phyloP scores from a whole-genome alignment of 176 grass and related monocot genomes.

The Triticum monococcum region DNA sequence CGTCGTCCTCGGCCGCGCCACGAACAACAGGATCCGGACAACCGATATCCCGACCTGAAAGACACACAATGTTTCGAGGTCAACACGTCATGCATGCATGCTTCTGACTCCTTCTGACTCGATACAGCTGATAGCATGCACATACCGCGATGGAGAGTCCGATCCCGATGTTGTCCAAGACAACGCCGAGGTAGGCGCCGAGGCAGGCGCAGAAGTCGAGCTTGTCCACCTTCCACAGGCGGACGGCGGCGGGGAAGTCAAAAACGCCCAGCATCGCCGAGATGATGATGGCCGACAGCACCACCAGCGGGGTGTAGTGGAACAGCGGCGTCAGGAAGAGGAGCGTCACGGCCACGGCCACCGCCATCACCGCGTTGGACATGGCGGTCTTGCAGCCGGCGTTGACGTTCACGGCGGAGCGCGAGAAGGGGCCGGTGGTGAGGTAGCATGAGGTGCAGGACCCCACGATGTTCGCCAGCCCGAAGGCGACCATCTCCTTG shows the following conservation, averaged over 20 bases:
- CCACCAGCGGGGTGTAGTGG: slow-evolving; percentile 50
- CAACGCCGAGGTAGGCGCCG: slow-evolving; percentile 51
- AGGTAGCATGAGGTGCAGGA: slow-evolving; percentile 64
- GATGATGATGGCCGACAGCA: slow-evolving; percentile 65
- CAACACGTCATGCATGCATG: too few relatives aligned
- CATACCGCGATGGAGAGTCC: slow-evolving; percentile 45
- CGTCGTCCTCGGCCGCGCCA: slow-evolving; percentile 58
- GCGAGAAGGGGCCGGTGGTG: slow-evolving; percentile 46
- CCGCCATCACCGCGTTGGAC: slow-evolving; percentile 67
- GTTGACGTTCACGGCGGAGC: slow-evolving; percentile 60
- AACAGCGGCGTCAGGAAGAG: slow-evolving; percentile 60
- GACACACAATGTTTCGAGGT: too few relatives aligned
- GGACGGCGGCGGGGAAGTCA: slow-evolving; percentile 23
- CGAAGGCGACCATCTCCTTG: slow-evolving; percentile 68
- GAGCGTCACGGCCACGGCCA: slow-evolving; percentile 46
- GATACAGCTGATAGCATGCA: too few relatives aligned
- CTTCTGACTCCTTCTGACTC: too few relatives aligned
- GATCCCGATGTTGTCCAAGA: slow-evolving; percentile 45
- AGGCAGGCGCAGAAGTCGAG: slow-evolving; percentile 57
- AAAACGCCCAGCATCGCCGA: slow-evolving; percentile 58
- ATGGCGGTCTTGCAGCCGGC: slow-evolving; percentile 59
- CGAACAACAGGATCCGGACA: slow-evolving; percentile 49
- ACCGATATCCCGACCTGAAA: slow-evolving; percentile 51
- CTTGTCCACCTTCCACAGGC: slow-evolving; percentile 53
- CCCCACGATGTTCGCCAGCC: slow-evolving; percentile 49